Evolutionary conservation across 2,329 filamentous ascomycete genomes (phyloP), one percentile per base, ranked within the genome.

Genomic region (Talaromyces islandicus): DNA sequence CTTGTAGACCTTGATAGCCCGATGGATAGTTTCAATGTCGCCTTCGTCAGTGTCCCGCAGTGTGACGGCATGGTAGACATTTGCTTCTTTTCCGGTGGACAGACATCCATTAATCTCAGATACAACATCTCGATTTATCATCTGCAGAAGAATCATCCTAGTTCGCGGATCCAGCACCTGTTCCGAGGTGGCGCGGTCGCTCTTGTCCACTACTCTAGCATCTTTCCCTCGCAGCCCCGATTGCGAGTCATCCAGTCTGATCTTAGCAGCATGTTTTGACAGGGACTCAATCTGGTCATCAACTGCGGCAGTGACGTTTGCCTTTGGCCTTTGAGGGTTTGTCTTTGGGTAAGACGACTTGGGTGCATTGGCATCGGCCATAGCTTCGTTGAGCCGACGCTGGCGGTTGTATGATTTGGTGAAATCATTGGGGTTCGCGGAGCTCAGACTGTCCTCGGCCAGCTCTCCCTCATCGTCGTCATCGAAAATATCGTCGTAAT

Each of bases 1-100:
- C 83, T 99, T 99, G 85, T 99, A 99, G 56, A 99, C 91, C 78
- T 99, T 99, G 81, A 97, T 92, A 12, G 94, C 94, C 54, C 91
- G 86, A 69, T 96, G 91, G 0, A 87, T 77, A 0, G 84, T 78
- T 21, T 81, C 77, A 2, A 72, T 67, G 21, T 76, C 74, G 43
- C 80, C 80, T 7, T 83, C 76, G 10, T 83, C 82, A 7, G 85
- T 77, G 5, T 79, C 75, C 2, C 82, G 79, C 0, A 85, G 79
- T 3, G 86, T 83, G 11, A 96, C 83, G 19, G 93, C 92, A 64
- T 95, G 91, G 77, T 99, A 99, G 27, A 99, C 94, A 73, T 99
- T 99, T 62, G 94, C 94, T 76, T 99, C 94, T 74, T 99, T 99
- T 59, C 94, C 94, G 0, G 94, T 99, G 63, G 91, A 96, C 67